These are phyloP conservation scores for Hordeum marinum DNA, from an alignment of 176 grass and related monocot genomes.

Conservation along the genomic window DNA sequence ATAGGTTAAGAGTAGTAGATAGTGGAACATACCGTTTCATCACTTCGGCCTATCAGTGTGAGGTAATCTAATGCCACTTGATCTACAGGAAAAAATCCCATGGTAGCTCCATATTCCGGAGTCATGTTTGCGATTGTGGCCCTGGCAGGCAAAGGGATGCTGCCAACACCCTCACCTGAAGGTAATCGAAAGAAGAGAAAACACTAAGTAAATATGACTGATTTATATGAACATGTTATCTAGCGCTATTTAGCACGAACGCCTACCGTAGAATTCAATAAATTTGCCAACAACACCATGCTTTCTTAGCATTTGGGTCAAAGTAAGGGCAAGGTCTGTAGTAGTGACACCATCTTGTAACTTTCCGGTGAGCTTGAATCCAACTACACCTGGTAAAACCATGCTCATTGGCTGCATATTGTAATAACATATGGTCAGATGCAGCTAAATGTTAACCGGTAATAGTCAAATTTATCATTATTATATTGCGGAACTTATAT, in stretches of 20 bases:
- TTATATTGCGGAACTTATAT: too few relatives aligned
- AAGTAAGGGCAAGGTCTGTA: conserved; percentile 89
- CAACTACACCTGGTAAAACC: conserved; percentile 94
- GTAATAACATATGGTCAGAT: conserved; percentile 12
- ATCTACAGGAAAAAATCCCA: conserved; percentile 97
- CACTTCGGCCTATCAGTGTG: conserved; percentile 73
- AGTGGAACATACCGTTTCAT: conserved; percentile 57
- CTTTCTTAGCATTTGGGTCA: conserved; percentile 92
- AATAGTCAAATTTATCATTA: not conserved
- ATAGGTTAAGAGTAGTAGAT: not conserved
- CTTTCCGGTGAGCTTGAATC: conserved; percentile 76
- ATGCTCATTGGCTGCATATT: conserved; percentile 90
- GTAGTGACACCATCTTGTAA: conserved; percentile 71
- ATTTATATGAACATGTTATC: not conserved
- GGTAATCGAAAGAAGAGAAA: not conserved
- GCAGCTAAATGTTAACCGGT: not conserved
- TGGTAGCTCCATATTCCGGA: conserved; percentile 91
- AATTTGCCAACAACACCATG: conserved; percentile 96
- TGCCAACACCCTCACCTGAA: conserved; percentile 85
- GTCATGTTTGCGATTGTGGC: conserved; percentile 98
- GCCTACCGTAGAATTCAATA: conserved; percentile 81
- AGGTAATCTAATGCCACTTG: conserved; percentile 82
- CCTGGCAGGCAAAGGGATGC: conserved; percentile 70
- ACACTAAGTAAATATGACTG: not conserved
- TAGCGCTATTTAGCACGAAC: conserved; percentile 5